Base-by-base conservation (phyloP, 257 asterid species). In the Solanum pinnatisectum region DNA sequence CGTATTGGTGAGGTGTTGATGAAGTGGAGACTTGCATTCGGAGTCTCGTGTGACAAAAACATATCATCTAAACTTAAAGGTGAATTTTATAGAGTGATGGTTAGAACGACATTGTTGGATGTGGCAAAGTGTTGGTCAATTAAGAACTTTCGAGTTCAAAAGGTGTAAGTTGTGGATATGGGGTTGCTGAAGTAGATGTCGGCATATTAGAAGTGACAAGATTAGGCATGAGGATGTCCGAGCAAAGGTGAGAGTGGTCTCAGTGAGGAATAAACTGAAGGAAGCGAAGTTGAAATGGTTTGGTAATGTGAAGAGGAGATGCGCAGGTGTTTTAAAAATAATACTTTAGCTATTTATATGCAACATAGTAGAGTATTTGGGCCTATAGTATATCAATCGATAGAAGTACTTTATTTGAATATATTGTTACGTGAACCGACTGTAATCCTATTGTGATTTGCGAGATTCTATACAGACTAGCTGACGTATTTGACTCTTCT, bases 1-100 rank as follows among this genome's bases (percentile, higher is more conserved):
- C 1, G 12, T 59, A 22, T 59, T 22, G 12, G 5, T 59, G 67
- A 20, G 27, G 68, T 20, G 27, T 22, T 20, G 68, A 59, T 1
- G 0, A 59, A 59, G 11, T 8, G 11, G 65, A 56, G 0, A 4
- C 10, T 56, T 20, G 25, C 5, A 2, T 56, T 0, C 9, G 1
- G 13, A 59, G 27, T 59, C 68, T 22, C 27, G 25, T 59, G 25
- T 59, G 67, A 20, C 10, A 20, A 59, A 59, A 59, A 56, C 0
- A 2, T 20, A 59, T 59, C 2, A 59, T 20, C 25, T 59, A 20
- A 59, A 20, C 1, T 20, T 59, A 59, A 20, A 59, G 25, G 11
- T 59, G 5, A 20, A 8, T 20, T 56, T 1, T 59, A 59, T 59
- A 20, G 11, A 59, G 5, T 59, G 67, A 59, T 3, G 25, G 5